Evolutionary conservation across 208 protist genomes (phyloP), one percentile per base, ranked within the genome.

Genomic region (Angomonas deanei): DNA sequence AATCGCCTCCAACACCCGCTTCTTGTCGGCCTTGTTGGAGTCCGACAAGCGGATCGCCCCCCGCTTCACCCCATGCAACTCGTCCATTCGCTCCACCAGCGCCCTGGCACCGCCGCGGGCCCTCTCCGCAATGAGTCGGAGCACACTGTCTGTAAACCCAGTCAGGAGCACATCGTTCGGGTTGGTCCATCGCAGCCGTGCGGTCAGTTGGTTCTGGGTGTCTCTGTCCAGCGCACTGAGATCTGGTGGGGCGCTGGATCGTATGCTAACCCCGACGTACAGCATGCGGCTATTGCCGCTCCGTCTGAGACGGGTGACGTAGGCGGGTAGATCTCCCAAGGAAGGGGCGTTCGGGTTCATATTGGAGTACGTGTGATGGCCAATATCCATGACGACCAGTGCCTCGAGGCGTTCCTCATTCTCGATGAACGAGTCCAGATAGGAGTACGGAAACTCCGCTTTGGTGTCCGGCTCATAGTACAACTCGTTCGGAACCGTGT

Each of bases 121-220:
- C 11, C 91, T 66, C 74, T 98, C 89, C 24, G 94, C 96, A 32
- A 98, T 83, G 61, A 97, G 88, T 30, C 89, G 83, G 21, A 98
- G 64, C 42, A 98, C 91, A 27, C 76, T 59, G 26, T 97, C 94
- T 61, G 76, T 91, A 70, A 97, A 98, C 28, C 96, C 97, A 1
- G 74, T 83, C 33, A 98, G 54, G 2, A 97, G 65, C 13, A 98
- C 65, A 59, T 98, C 92, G 52, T 97, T 97, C 66, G 68, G 79
- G 58, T 98, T 90, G 19, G 3, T 5, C 33, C 80, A 92, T 17
- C 76, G 73, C 28, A 28, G 36, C 11, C 23, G 6, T 17, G 49
- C 52, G 3, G 31, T 53, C 28, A 31, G 1, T 31, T 68, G 39
- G 4, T 23, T 30, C 58, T 76, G 54, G 26, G 53, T 68, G 8